phyloP scores from a whole-genome alignment of 148 eudicot genomes.

The Rhododendron molle region DNA sequence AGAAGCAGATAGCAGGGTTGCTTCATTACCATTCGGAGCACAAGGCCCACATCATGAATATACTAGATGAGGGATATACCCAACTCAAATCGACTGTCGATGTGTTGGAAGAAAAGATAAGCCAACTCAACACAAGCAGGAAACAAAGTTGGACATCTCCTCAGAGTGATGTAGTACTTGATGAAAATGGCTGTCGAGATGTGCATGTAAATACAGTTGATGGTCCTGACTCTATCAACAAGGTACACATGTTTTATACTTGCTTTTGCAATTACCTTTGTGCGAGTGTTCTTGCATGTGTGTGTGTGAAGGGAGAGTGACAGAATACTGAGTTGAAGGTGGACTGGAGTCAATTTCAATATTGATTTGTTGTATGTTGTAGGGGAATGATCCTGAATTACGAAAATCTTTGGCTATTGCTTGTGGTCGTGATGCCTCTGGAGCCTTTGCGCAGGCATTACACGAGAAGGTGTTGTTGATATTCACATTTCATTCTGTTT shows the following conservation, averaged over 20 bases:
- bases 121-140: conserved; percentile 25
- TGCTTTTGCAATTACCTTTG: neutral
- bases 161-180: conserved; percentile 14
- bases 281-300: neutral
- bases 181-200: conserved; percentile 34
- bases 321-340: neutral
- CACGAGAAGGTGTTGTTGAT: conserved; percentile 72
- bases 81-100: conserved; percentile 44
- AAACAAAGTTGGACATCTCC: conserved; percentile 25
- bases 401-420: conserved; percentile 20
- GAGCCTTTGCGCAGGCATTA: conserved; percentile 76
- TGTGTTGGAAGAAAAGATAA: conserved; percentile 48
- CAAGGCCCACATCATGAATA: conserved; percentile 36
- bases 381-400: conserved; percentile 28
- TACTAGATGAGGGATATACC: conserved; percentile 60
- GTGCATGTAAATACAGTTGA: conserved; percentile 32
- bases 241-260: conserved; percentile 35
- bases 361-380: conserved; percentile 4
- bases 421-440: conserved; percentile 45
- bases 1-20: conserved; percentile 51
- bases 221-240: conserved; percentile 21
- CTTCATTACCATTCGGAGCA: conserved; percentile 54
- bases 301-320: neutral
- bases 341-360: neutral
- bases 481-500: neutral